Evolutionary conservation across 2,329 filamentous ascomycete genomes (phyloP), one percentile per base, ranked within the genome.

Genomic region (Fusarium sp.): DNA sequence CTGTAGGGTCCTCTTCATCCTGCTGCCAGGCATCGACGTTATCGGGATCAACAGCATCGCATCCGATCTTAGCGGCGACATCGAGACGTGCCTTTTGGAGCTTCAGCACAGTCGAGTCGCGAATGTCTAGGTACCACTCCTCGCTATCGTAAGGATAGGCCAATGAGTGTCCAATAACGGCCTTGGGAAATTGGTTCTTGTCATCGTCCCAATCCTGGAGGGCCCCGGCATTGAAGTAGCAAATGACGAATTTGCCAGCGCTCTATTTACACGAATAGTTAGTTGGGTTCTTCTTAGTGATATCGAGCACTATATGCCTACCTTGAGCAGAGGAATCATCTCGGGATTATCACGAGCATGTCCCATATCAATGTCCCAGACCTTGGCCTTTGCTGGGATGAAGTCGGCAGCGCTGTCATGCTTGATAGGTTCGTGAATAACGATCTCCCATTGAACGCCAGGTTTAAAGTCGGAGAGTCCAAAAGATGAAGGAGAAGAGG

Each of bases 41-140:
- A 61, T 78, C 76, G 4, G 75, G 76, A 56, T 78, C 76, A n/a
- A 78, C 72, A 17, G 69, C 76, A 44, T 77, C 76, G 47, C 76
- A 78, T 19, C 76, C 76, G 15, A 70, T 47, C 24, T 61, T 42
- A n/a, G 68, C 72, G 12, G 76, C 76, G 17, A 54, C 49, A 15
- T 72, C 69, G 19, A 78, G 62, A 2, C 76, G 75, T 40, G 58
- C 58, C 64, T 77, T 77, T 73, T 78, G 76, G 32, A 75, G 62
- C 15, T 70, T 56, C 17, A 77, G 50, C 14, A 78, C 75, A 23
- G 49, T 50, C 4, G 46, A 20, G 28, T 69, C 52, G 6, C 73
- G 65, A 20, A 78, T 70, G 48, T 78, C 70, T 45, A 77, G 60
- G 43, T 76, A 78, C 38, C 65, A 69, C 57, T 78, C 75, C 38